Percentiles rank a stretch among this genome's conserved stretches.
Evolutionary conservation across 495 filamentous ascomycete genomes (phyloP).

Genomic region (Daldinia concentrica): DNA sequence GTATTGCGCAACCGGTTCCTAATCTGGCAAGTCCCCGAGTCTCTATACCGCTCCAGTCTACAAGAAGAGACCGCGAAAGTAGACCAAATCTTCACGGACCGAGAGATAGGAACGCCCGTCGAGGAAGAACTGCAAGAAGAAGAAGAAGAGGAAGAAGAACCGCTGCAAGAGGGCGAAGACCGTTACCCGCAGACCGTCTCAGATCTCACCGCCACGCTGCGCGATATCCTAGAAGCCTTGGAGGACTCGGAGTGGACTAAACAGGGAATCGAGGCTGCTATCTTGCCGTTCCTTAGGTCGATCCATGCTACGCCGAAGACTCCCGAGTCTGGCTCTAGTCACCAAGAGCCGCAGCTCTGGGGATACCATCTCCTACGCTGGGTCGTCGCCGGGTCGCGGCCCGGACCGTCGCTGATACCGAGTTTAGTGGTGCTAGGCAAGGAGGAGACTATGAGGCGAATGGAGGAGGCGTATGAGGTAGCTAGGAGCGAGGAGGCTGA

Average conservation of each 20-base stretch:
- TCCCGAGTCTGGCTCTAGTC: constrained; percentile 2
- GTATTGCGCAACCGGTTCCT: constrained; percentile 68
- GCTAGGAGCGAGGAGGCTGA: constrained; percentile 9
- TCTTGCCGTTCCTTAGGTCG: constrained; percentile 2
- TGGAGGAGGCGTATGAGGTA: constrained; percentile 56
- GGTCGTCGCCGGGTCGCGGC: constrained; percentile 65
- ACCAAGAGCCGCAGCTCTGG: constrained; percentile 45
- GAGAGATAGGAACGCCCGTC: background rate
- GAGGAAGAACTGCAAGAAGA: background rate
- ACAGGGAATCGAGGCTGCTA: background rate
- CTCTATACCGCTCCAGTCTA: constrained; percentile 13
- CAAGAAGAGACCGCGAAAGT: background rate
- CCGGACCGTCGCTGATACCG: constrained; percentile 67
- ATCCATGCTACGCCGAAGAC: constrained; percentile 13
- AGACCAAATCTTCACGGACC: constrained; percentile 30
- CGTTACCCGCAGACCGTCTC: constrained; percentile 41
- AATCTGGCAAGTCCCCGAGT: constrained; percentile 60
- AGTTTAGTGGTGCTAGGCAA: constrained; percentile 72
- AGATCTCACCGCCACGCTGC: constrained; percentile 35
- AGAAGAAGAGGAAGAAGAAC: background rate
- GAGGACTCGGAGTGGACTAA: constrained; percentile 25
- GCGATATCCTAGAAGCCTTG: constrained; percentile 36
- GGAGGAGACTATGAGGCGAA: constrained; percentile 64
- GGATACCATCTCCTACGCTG: constrained; percentile 71
- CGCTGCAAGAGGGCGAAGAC: background rate